A percentile compares a stretch with the other conserved stretches of the same genome.
phyloP scores from a whole-genome alignment of 495 filamentous ascomycete species.

The Penicillium lividum region DNA sequence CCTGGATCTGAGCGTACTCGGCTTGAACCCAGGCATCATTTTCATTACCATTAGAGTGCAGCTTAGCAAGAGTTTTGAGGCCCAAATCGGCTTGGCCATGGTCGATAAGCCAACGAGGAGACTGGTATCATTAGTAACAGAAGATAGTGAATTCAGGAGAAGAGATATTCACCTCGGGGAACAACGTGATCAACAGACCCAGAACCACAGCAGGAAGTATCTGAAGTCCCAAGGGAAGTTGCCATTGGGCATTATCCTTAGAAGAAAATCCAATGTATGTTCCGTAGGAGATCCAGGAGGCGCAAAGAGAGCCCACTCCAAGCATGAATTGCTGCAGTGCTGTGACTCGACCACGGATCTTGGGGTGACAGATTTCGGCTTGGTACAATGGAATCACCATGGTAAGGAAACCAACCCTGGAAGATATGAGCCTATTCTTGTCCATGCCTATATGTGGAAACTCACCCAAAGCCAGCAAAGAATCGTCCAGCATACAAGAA shows the following conservation, averaged over 20 bases:
- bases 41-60: conserved; percentile 49
- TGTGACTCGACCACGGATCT: conserved; percentile 46
- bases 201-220: conserved; percentile 43
- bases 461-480: conserved; percentile 54
- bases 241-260: conserved; percentile 43
- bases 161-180: conserved; percentile 48
- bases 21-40: conserved; percentile 46
- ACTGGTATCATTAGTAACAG: conserved; percentile 25
- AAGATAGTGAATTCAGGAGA: conserved; percentile 7
- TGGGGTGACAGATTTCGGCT: conserved; percentile 46
- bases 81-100: conserved; percentile 50
- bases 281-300: conserved; percentile 46
- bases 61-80: conserved; percentile 49
- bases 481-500: conserved; percentile 45
- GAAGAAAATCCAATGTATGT: conserved; percentile 52
- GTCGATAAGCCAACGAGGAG: conserved; percentile 59
- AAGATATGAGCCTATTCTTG: not conserved
- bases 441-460: conserved; percentile 27
- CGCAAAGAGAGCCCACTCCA: conserved; percentile 42
- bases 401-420: conserved; percentile 60
- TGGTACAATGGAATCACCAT: conserved; percentile 51
- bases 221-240: conserved; percentile 44
- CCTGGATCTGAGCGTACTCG: conserved; percentile 45
- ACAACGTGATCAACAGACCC: conserved; percentile 42
- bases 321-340: conserved; percentile 49